Conservation (phyloP, 768 basidiomycete species). For the Lactarius pseudohatsudake region DNA sequence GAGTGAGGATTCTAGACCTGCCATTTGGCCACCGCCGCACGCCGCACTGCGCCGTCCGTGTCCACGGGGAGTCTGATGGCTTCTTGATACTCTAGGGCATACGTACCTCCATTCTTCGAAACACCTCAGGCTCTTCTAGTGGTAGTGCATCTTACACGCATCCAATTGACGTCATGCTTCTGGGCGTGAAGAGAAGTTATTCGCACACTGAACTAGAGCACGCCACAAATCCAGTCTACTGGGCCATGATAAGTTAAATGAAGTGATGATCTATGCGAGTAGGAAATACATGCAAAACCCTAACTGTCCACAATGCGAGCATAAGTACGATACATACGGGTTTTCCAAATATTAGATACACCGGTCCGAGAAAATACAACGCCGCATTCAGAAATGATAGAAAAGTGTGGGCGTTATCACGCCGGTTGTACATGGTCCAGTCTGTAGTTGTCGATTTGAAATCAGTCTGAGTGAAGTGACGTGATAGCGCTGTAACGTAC, state of each 20-base stretch:
- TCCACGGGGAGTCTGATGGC: slow-evolving; percentile 5
- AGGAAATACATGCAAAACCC: background rate
- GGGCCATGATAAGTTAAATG: slow-evolving; percentile 21
- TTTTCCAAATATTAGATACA: slow-evolving; percentile 19
- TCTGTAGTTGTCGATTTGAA: background rate
- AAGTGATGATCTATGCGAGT: slow-evolving; percentile 17
- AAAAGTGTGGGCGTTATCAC: slow-evolving; percentile 8
- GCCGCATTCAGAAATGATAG: background rate
- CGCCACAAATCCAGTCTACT: slow-evolving; percentile 6
- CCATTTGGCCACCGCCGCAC: background rate
- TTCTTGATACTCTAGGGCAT: background rate
- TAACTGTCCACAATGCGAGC: slow-evolving; percentile 13
- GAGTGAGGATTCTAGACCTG: slow-evolving; percentile 16
- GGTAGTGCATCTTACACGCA: background rate
- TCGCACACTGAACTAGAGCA: slow-evolving; percentile 15
- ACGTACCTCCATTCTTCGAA: background rate
- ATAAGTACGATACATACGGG: slow-evolving; percentile 16
- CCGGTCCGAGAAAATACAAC: background rate
- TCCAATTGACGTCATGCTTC: slow-evolving; percentile 25
- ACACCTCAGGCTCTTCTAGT: background rate
- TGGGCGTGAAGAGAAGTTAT: slow-evolving; percentile 16
- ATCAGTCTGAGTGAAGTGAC: background rate
- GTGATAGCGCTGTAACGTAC: slow-evolving; percentile 42
- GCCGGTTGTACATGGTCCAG: slow-evolving; percentile 21
- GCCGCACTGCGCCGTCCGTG: background rate